Conservation (phyloP, 352 stramenopile species). For the Halophytophthora polymorphica region DNA sequence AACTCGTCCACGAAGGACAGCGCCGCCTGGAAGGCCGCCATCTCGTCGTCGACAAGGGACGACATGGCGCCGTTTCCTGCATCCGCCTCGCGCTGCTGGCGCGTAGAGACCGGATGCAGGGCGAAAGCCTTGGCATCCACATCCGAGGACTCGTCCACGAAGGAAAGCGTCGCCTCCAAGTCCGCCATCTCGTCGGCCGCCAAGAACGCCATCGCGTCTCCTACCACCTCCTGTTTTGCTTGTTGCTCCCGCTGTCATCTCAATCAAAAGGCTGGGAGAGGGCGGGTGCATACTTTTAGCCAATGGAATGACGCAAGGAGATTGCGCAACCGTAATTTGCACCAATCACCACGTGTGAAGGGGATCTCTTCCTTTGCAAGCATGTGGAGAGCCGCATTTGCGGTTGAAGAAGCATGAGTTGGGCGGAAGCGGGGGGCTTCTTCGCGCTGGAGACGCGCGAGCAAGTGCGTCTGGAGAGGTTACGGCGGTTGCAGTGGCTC, state of each 20-base stretch:
- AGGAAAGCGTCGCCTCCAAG: constrained; percentile 29
- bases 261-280: no score
- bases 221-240: neutral
- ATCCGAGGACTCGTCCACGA: constrained; percentile 28
- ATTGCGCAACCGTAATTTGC: no score
- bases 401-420: neutral
- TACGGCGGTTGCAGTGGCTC: constrained; percentile 29
- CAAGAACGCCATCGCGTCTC: constrained; percentile 19
- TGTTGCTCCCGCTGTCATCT: no score
- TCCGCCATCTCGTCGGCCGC: constrained; percentile 31
- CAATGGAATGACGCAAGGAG: no score
- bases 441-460: constrained; percentile 3
- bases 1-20: constrained; percentile 37
- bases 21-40: constrained; percentile 27
- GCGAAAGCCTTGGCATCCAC: no score
- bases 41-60: constrained; percentile 24
- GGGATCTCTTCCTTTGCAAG: no score
- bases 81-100: no score
- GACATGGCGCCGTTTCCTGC: neutral
- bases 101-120: no score
- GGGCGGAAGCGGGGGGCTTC: neutral
- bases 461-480: neutral
- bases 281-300: no score
- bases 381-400: no score
- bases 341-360: no score